These are phyloP conservation scores for Acidiella bohemica DNA, from an alignment of 495 filamentous ascomycete species.

Conservation along the genomic window DNA sequence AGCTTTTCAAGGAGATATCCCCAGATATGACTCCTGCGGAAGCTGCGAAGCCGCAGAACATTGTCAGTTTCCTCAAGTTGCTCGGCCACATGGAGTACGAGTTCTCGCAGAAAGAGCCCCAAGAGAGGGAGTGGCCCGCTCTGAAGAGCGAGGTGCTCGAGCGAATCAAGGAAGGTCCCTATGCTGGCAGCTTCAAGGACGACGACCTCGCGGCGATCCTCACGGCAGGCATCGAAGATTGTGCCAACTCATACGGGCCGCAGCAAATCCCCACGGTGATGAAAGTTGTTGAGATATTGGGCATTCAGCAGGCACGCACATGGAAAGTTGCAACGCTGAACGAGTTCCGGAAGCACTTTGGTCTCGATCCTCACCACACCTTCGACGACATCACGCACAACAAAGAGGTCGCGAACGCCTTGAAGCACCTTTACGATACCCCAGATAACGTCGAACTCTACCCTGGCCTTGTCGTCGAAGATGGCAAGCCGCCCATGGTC, in stretches of 20 bases:
- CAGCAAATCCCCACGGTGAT: constrained; percentile 62
- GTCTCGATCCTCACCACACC: constrained; percentile 54
- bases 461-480: constrained; percentile 69
- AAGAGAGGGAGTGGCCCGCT: constrained; percentile 42
- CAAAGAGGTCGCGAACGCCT: constrained; percentile 53
- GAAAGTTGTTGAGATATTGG: constrained; percentile 65
- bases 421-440: constrained; percentile 63
- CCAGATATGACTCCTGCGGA: constrained; percentile 19
- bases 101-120: constrained; percentile 21
- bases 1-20: constrained; percentile 35
- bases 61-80: constrained; percentile 1
- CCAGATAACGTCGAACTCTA: constrained; percentile 75
- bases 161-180: constrained; percentile 9
- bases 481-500: constrained; percentile 55
- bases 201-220: constrained; percentile 50
- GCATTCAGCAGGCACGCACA: constrained; percentile 68
- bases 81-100: constrained; percentile 25
- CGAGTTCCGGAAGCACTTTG: constrained; percentile 75
- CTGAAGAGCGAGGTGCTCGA: constrained; percentile 35
- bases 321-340: constrained; percentile 80
- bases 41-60: constrained; percentile 8
- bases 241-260: constrained; percentile 47
- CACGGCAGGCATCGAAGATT: constrained; percentile 38
- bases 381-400: constrained; percentile 83
- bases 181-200: constrained; percentile 46